Evolutionary conservation across 352 stramenopile genomes (phyloP), one percentile per base, ranked within the genome.

Genomic region (Pythium guiyangense): DNA sequence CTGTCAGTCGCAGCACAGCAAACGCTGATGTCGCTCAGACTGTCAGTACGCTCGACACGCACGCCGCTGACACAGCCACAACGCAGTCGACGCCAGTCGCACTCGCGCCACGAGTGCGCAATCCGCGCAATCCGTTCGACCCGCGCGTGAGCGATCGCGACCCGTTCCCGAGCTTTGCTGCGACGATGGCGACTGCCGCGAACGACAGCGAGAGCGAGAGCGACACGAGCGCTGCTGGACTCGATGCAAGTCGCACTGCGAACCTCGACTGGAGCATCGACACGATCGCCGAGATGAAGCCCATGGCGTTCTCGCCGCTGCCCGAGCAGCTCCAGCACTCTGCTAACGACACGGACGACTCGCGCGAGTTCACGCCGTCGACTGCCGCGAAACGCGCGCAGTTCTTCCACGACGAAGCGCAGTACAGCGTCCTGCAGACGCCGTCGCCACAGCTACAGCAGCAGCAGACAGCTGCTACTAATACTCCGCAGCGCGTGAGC

Each of bases 251-350:
- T 48, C 31, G 49, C 26, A 27, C 22, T 22, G 69, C 60, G 57
- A 60, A 56, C 37, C 47, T 82, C 35, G 54, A 85, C 66, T 89
- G 79, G 79, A 89, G 76, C 62, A 87, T 89, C 53, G 79, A 86
- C 55, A 79, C 70, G 35, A 74, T 87, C 40, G 79, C 79, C 8
- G 77, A 82, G 67, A 40, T n/a, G n/a, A n/a, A n/a, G n/a, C n/a
- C n/a, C n/a, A n/a, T n/a, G n/a, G n/a, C n/a, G n/a, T n/a, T n/a
- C n/a, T n/a, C n/a, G n/a, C n/a, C n/a, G n/a, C n/a, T n/a, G n/a
- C n/a, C n/a, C n/a, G n/a, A n/a, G n/a, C n/a, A n/a, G n/a, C n/a
- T n/a, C n/a, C n/a, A n/a, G n/a, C n/a, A n/a, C n/a, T n/a, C n/a
- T n/a, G n/a, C n/a, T n/a, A n/a, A n/a, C n/a, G n/a, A n/a, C n/a